Percentiles rank a stretch among this genome's conserved stretches.
phyloP scores from a whole-genome alignment of 2,329 filamentous ascomycete genomes.

The Curvularia eragrostidis region DNA sequence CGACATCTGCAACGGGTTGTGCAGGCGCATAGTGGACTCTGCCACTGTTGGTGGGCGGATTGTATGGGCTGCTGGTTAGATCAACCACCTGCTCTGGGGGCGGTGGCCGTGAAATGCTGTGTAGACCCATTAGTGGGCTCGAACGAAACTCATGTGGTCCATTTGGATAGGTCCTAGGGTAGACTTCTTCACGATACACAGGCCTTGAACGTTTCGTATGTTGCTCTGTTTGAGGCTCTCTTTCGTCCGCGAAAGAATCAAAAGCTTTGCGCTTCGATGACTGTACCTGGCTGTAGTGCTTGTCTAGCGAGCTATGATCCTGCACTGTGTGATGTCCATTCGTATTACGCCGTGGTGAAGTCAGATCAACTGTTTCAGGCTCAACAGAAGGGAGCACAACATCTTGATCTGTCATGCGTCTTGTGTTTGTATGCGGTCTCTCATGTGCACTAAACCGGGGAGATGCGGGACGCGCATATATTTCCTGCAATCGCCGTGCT shows the following conservation, averaged over 20 bases:
- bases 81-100: slow-evolving; percentile 29
- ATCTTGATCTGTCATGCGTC: slow-evolving; percentile 42
- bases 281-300: slow-evolving; percentile 15
- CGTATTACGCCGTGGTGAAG: slow-evolving; percentile 22
- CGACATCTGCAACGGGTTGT: slow-evolving; percentile 14
- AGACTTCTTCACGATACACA: slow-evolving; percentile 18
- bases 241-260: slow-evolving; percentile 15
- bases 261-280: slow-evolving; percentile 31
- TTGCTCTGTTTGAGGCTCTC: slow-evolving; percentile 14
- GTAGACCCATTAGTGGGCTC: slow-evolving; percentile 18
- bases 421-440: slow-evolving; percentile 23
- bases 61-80: slow-evolving; percentile 36
- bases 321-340: slow-evolving; percentile 13
- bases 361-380: slow-evolving; percentile 32
- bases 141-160: slow-evolving; percentile 6
- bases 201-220: slow-evolving; percentile 24
- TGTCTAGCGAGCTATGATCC: slow-evolving; percentile 13
- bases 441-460: slow-evolving; percentile 22
- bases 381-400: slow-evolving; percentile 46
- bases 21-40: slow-evolving; percentile 13
- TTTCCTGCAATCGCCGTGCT: slow-evolving; percentile 21
- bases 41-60: slow-evolving; percentile 11
- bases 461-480: slow-evolving; percentile 20
- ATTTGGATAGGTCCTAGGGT: slow-evolving; percentile 5
- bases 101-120: slow-evolving; percentile 17